Base-by-base conservation (phyloP, 768 basidiomycete genomes). In the Boletellus ananiceps region DNA sequence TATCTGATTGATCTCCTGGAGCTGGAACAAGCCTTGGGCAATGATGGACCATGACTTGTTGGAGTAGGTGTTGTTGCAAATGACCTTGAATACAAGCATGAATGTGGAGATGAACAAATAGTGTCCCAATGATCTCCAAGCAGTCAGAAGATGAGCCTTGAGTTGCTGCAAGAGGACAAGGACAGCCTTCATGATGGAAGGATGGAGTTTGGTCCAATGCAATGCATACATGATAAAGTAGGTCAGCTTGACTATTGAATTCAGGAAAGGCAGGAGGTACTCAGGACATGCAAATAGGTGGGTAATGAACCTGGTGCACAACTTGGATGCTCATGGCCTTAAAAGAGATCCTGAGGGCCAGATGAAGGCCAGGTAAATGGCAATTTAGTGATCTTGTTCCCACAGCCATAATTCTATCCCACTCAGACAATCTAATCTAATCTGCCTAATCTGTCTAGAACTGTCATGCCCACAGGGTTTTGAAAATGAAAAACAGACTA, bases 1-100 rank as follows among this genome's bases (percentile, higher is more conserved):
- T 85, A 86, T 87, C 71, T 88, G 85, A 66, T 88, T 88, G 61
- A 88, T 82, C 72, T 88, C 86, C 29, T 80, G 73, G 0, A 88
- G 64, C 3, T 74, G 77, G 60, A 93, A 94, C 81, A 92, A 85
- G 23, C 81, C 84, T 66, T 93, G 89, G 0, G 88, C 91, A 34
- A 94, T 91, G 39, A 93, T 86, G 5, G 82, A 80, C 91, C 92
- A 94, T 0, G 86, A 88, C 64, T 92, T 91, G 78, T 93, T 93
- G 15, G 87, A 90, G 65, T 93, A 94, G 0, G 90, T 93, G 59
- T 93, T 90, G 72, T 94, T 90, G 69, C 91, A 93, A 41, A 92
- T 86, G n/a, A 93, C 86, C 62, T 84, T 84, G 3, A 75, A 78
- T 0, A 82, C 75, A 57, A 85, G 81, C 85, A 87, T 87, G 61